phyloP scores from a whole-genome alignment of 2,329 filamentous ascomycete genomes.

The Alternaria infectoria region DNA sequence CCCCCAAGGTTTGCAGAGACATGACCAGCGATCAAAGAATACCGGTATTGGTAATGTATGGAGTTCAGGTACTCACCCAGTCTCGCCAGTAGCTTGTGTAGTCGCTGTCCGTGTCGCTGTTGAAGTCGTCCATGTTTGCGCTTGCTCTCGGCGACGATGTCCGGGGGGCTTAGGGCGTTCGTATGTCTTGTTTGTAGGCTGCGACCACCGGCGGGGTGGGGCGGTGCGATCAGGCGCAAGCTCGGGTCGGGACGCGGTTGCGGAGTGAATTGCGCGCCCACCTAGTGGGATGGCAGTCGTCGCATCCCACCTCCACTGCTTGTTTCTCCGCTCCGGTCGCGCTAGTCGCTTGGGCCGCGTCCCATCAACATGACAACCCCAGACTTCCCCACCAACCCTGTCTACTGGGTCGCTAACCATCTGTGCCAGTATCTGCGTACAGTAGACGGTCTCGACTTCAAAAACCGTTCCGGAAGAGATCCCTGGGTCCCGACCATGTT shows the following conservation, averaged over 20 bases:
- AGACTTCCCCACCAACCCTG: slow-evolving; percentile 3
- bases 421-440: not conserved
- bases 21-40: slow-evolving; percentile 2
- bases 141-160: slow-evolving; percentile 13
- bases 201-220: slow-evolving; percentile 17
- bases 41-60: not conserved
- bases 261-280: slow-evolving; percentile 28
- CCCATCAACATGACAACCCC: slow-evolving; percentile 1
- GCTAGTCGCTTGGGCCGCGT: slow-evolving; percentile 7
- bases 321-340: slow-evolving; percentile 19
- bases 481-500: not conserved
- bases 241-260: slow-evolving; percentile 22
- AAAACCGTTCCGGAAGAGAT: not conserved
- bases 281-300: slow-evolving; percentile 23
- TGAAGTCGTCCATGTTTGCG: slow-evolving; percentile 87
- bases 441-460: not conserved
- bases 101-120: slow-evolving; percentile 96
- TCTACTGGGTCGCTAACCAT: not conserved
- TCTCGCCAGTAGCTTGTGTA: slow-evolving; percentile 99
- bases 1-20: not conserved
- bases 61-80: slow-evolving; percentile 74
- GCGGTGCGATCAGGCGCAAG: slow-evolving; percentile 16
- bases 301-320: slow-evolving; percentile 11
- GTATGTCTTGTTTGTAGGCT: slow-evolving; percentile 7
- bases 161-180: not conserved